Evolutionary conservation across 2,329 filamentous ascomycete genomes (phyloP).

Genomic region (Stemphylium beticola): DNA sequence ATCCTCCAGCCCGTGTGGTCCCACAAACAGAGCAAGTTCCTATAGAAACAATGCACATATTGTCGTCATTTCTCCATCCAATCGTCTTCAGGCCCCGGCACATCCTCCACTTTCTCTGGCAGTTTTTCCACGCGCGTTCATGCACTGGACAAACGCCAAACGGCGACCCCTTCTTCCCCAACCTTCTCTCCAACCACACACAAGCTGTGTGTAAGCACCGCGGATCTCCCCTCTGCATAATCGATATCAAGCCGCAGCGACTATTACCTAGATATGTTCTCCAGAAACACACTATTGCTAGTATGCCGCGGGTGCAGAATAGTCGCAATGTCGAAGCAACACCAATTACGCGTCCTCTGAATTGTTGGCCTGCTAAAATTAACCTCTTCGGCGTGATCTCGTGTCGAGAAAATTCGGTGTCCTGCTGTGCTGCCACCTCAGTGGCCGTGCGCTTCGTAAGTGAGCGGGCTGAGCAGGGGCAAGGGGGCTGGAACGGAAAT

Average conservation of each 20-base stretch:
- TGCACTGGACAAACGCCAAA: conserved; percentile 10
- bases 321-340: conserved; percentile 4
- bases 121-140: conserved; percentile 1
- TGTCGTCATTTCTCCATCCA: conserved; percentile 16
- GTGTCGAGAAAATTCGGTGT: conserved; percentile 16
- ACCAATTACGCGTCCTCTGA: conserved; percentile 25
- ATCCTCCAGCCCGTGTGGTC: conserved; percentile 12
- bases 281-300: conserved; percentile 5
- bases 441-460: conserved; percentile 9
- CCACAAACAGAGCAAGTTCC: conserved; percentile 18
- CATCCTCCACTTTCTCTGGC: conserved; percentile 6
- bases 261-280: background rate
- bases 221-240: conserved; percentile 8
- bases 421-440: background rate
- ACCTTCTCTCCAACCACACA: conserved; percentile 6
- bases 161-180: conserved; percentile 2
- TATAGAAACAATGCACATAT: conserved; percentile 21
- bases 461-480: conserved; percentile 8
- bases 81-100: background rate
- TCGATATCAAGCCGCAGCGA: conserved; percentile 17
- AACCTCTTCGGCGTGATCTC: conserved; percentile 13
- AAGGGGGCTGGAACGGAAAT: conserved; percentile 10
- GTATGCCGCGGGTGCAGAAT: background rate
- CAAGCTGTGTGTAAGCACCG: background rate
- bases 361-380: conserved; percentile 19